Evolutionary conservation across 2,329 filamentous ascomycete species (phyloP).

Genomic region (Phyllosticta citribraziliensis): DNA sequence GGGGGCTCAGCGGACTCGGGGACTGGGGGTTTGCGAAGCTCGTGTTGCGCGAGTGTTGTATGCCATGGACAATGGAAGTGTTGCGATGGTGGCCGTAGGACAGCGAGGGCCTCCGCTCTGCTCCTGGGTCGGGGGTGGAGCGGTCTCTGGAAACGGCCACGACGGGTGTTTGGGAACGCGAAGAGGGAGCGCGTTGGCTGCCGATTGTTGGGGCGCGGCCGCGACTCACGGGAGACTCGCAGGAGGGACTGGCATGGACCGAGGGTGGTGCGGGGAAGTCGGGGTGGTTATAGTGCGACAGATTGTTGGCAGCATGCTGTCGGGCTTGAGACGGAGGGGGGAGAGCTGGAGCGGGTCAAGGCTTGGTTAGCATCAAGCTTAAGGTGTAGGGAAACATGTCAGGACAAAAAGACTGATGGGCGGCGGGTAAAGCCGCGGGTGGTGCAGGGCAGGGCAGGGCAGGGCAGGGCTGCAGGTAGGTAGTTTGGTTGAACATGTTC

Average conservation of each 20-base stretch:
- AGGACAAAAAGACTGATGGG: neutral
- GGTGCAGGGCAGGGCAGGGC: neutral
- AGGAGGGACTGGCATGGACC: constrained; percentile 22
- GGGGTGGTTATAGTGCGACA: constrained; percentile 27
- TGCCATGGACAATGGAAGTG: constrained; percentile 93
- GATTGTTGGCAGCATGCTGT: constrained; percentile 24
- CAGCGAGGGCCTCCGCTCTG: constrained; percentile 42
- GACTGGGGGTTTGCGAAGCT: constrained; percentile 69
- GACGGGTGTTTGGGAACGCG: constrained; percentile 35
- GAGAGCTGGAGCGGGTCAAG: constrained; percentile 23
- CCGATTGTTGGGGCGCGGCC: constrained; percentile 37
- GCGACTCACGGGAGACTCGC: constrained; percentile 35
- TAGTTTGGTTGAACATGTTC: constrained; percentile 12
- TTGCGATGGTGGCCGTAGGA: constrained; percentile 86
- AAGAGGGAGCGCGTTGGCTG: constrained; percentile 31
- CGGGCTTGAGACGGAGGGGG: constrained; percentile 30
- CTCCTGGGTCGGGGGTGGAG: constrained; percentile 28
- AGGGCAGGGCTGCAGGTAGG: neutral
- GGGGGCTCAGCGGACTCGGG: constrained; percentile 75
- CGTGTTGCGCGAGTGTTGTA: constrained; percentile 84
- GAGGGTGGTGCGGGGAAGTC: constrained; percentile 15
- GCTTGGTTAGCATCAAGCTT: constrained; percentile 20
- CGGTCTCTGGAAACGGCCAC: constrained; percentile 21
- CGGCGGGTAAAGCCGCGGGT: neutral
- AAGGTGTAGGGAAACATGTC: neutral